phyloP scores from a whole-genome alignment of 23 red algal genomes.

The Gracilaria vermiculophylla region DNA sequence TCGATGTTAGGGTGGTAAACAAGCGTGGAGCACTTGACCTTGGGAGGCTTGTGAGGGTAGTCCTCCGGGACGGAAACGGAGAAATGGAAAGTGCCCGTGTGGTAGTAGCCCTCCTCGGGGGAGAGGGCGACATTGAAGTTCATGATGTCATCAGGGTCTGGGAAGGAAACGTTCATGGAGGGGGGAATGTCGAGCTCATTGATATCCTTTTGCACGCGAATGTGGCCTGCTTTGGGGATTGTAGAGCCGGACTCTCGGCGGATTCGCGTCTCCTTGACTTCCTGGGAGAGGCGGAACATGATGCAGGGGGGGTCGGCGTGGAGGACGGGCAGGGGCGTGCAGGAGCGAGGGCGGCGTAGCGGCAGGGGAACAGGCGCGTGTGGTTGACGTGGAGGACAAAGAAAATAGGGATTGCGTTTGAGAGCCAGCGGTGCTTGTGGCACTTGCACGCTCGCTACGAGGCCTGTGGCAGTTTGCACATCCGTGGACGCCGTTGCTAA shows the following conservation, averaged over 20 bases:
- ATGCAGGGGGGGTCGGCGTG: neutral
- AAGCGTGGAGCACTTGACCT: conserved; percentile 74
- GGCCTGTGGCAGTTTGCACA: too few relatives aligned
- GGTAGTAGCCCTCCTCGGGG: conserved; percentile 84
- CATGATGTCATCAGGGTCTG: conserved; percentile 82
- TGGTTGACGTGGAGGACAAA: neutral
- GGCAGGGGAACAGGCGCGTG: neutral
- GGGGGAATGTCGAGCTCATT: conserved; percentile 80
- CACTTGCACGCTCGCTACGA: too few relatives aligned
- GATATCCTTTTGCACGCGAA: conserved; percentile 72
- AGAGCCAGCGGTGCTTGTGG: neutral
- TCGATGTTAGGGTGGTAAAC: conserved; percentile 98
- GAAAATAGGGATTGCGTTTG: neutral
- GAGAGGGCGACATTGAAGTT: conserved; percentile 64
- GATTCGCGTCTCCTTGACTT: conserved; percentile 57
- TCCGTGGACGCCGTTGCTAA: too few relatives aligned
- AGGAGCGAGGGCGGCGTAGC: neutral
- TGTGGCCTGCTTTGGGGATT: conserved; percentile 37
- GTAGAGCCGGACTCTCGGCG: conserved; percentile 32
- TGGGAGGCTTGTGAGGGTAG: conserved; percentile 89
- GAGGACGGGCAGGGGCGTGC: neutral
- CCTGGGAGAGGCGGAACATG: conserved; percentile 50
- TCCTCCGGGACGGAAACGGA: conserved; percentile 70
- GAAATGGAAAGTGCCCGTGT: conserved; percentile 76
- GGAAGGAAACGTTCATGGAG: conserved; percentile 78